Percentiles rank a stretch among this genome's conserved stretches.
phyloP scores from a whole-genome alignment of 2,329 filamentous ascomycete genomes.

The Pyrenochaeta sp. region DNA sequence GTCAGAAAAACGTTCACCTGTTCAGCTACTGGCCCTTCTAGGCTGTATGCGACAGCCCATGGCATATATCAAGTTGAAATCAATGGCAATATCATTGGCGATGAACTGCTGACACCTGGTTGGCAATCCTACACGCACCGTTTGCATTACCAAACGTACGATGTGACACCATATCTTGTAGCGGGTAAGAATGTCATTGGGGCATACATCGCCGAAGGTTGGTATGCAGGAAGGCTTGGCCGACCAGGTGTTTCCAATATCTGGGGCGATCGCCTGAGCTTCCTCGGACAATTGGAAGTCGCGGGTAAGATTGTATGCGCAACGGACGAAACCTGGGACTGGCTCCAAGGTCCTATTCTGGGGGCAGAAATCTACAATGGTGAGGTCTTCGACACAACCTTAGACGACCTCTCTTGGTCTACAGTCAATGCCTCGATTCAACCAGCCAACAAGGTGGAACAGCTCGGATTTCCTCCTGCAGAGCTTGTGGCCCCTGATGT shows the following conservation, averaged over 20 bases:
- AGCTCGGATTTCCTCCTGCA: no score
- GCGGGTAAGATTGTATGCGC: slow-evolving; percentile 19
- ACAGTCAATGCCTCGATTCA: no score
- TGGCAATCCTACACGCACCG: slow-evolving; percentile 62
- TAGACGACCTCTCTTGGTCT: slow-evolving; percentile 34
- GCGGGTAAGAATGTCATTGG: slow-evolving; percentile 50
- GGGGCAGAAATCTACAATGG: slow-evolving; percentile 61
- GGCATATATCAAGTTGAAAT: slow-evolving; percentile 12
- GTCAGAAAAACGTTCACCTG: no score
- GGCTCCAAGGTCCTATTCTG: no score
- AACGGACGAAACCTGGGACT: slow-evolving; percentile 48
- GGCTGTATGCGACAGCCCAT: slow-evolving; percentile 15
- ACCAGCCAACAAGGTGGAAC: no score
- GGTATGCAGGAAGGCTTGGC: slow-evolving; percentile 55
- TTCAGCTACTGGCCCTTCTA: neutral
- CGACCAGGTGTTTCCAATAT: slow-evolving; percentile 43
- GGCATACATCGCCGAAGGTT: slow-evolving; percentile 58
- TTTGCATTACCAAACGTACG: slow-evolving; percentile 61
- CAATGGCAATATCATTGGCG: slow-evolving; percentile 10
- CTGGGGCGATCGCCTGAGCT: slow-evolving; percentile 48
- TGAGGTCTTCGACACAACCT: slow-evolving; percentile 58
- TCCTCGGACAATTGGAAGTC: slow-evolving; percentile 50
- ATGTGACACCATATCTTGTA: slow-evolving; percentile 55
- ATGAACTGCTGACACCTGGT: slow-evolving; percentile 56
- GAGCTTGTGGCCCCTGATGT: no score